Conservation (phyloP, 2,329 filamentous ascomycete species). For the Trichophyton benhamiae region DNA sequence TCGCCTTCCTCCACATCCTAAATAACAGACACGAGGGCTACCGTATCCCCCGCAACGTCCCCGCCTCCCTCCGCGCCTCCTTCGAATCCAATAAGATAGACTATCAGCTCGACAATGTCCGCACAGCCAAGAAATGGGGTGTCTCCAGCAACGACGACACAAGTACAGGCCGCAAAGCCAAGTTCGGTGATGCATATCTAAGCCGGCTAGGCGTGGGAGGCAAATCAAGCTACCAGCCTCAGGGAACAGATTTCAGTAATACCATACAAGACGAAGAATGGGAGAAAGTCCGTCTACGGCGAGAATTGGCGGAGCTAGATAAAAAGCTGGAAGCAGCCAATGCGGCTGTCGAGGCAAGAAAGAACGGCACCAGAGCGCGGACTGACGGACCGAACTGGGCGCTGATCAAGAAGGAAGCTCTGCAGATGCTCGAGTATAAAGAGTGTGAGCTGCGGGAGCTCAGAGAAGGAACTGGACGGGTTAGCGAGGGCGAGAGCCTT, state of each 20-base stretch:
- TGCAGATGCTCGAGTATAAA: constrained; percentile 94
- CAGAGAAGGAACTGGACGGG: constrained; percentile 47
- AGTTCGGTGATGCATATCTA: constrained; percentile 94
- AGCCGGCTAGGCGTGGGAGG: constrained; percentile 68
- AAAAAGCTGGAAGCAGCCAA: constrained; percentile 76
- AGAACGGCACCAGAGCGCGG: constrained; percentile 30
- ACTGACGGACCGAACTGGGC: constrained; percentile 70
- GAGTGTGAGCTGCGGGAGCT: constrained; percentile 59
- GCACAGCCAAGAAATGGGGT: constrained; percentile 63
- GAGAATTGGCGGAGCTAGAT: constrained; percentile 80
- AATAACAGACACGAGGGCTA: constrained; percentile 92
- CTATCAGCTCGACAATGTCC: constrained; percentile 75
- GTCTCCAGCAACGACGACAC: constrained; percentile 53
- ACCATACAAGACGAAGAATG: constrained; percentile 83
- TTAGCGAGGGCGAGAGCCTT: constrained; percentile 56
- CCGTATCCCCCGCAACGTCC: constrained; percentile 82
- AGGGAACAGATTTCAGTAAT: constrained; percentile 79
- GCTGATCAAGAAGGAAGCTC: constrained; percentile 83
- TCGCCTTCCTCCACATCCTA: constrained; percentile 92
- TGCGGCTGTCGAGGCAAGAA: constrained; percentile 53
- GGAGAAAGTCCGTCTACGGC: constrained; percentile 92
- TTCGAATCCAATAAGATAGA: constrained; percentile 96
- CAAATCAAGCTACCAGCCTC: constrained; percentile 64
- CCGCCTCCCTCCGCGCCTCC: constrained; percentile 74
- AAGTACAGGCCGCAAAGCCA: constrained; percentile 77